Base-by-base conservation (phyloP, 139 green algal species). In the Chlorella sorokiniana region DNA sequence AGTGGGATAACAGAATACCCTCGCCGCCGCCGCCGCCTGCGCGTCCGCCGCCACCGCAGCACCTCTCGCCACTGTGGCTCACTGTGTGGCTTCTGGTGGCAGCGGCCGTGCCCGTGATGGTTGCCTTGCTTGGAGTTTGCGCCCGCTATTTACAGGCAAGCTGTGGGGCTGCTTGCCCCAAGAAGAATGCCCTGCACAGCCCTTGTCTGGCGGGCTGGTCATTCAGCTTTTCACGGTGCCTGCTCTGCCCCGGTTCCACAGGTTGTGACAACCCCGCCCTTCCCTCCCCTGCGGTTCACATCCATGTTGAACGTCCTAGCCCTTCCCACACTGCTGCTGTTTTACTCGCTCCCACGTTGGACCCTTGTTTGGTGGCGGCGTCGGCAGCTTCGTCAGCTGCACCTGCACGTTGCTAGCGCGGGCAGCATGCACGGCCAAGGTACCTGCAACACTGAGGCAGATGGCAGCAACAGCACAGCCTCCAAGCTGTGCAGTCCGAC, bases 111-210 rank as follows among this genome's bases (percentile, higher is more conserved):
- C 65, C 65, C 33, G 40, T 75, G 2, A 54, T 75, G 41, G 68
- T 75, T 3, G 68, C 68, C 4, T 11, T 75, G 11, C 29, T 75
- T 25, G 68, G 68, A 22, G 68, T 75, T 40, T 45, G 54, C 8
- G 68, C 68, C 7, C 68, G 68, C 25, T 75, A 75, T 25, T 45
- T 75, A 40, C 68, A 75, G 68, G 68, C 64, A 72, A 51, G 68
- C 68, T 45, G 2, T n/a, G 31, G 27, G 40, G 18, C 29, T 8
- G 11, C 54, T 31, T 63, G 54, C 54, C 20, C 18, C 16, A 16
- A 63, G n/a, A 16, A 38, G 38, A 16, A 67, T 5, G 27, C 38
- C 20, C 5, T 7, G 4, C 27, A 16, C 27, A 67, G 22, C 54
- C n/a, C 18, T 63, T n/a, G n/a, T n/a, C n/a, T n/a, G n/a, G n/a